Evolutionary conservation across 2,329 filamentous ascomycete species (phyloP), one percentile per base, ranked within the genome.

Genomic region (Gyromitra esculenta): DNA sequence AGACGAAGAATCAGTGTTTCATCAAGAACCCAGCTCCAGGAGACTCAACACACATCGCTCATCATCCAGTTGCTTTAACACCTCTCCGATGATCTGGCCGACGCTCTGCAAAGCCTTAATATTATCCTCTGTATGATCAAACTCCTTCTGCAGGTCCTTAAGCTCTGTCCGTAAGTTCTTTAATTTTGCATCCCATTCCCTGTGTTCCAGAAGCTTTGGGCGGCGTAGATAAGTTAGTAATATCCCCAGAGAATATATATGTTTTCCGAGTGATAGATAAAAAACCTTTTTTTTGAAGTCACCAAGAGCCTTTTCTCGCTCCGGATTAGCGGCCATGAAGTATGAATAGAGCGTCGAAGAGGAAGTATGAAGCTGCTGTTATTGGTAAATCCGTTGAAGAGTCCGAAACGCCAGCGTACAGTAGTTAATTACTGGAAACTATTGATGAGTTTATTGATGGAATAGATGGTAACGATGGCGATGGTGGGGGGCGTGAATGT

Each of bases 91-190:
- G 85, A 99, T 99, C 86, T 99, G 96, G 65, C 96, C 96, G 71
- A 99, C 96, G 84, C 96, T 98, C 87, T 99, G 96, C 82, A 99
- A 87, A 80, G 96, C 96, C 87, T 99, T 99, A 88, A 99, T 98
- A 86, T 98, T 98, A 80, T 99, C 96, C 84, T 99, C 96, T 69
- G 96, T 98, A 81, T 95, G 90, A 84, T 99, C 95, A 82, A 94
- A 99, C 82, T 98, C 94, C 83, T 92, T 94, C 84, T 97, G 93
- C 71, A 98, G 86, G 76, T 92, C 93, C 87, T 98, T 99, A 85
- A 99, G 97, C 81, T 97, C 96, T 85, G 97, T 87, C 79, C 96
- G 92, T 81, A 99, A 87, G 68, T 91, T 89, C 87, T 98, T 99
- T 78, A 99, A 89, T 88, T 98, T 99, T 67, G 95, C 91, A 85